Base-by-base conservation (phyloP, 441 rosid genomes). In the Eruca vesicaria region DNA sequence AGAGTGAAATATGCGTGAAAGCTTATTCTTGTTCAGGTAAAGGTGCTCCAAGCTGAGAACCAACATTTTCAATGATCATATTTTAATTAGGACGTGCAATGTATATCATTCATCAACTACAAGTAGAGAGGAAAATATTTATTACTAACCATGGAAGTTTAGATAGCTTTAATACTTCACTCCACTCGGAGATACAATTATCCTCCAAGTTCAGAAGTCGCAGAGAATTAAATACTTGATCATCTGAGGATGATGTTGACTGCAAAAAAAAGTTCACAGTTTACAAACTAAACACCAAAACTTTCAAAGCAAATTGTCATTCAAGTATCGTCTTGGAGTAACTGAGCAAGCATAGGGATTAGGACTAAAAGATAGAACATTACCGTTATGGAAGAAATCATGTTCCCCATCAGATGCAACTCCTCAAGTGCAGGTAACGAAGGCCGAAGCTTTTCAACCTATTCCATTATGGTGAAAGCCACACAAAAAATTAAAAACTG, bases 401-500 rank as follows among this genome's bases (percentile, higher is more conserved):
- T 85, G 79, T 93, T 95, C 63, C 93, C 97, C 93, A 90, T 89
- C 81, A 95, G 78, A 84, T 95, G 97, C 76, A 95, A 82, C 87
- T 92, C 98, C 82, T 93, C 94, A 68, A 93, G 72, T 60, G 59
- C 82, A 78, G 95, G 97, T 65, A 95, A 86, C 7, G 86, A 89
- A 35, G 53, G 85, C 78, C 85, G 80, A 63, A 95, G 89, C 26
- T 68, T 71, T 78, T 90, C 96, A 85, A 93, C 89, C 98, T 92
- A 86, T 67, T 76, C 53, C 74, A 53, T 38, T 6, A 41, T 28
- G 36, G 18, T 29, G 28, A 59, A 35, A 59, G 21, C 35, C 71
- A 69, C 71, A 69, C 31, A 8, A 62, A 23, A 38, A 20, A 28
- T 58, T 3, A 9, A 28, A 32, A 70, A 18, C 19, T 12, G 33